Base-by-base conservation (phyloP, 1,284 basidiomycete species). In the Austroboletus novae-zelandiae region DNA sequence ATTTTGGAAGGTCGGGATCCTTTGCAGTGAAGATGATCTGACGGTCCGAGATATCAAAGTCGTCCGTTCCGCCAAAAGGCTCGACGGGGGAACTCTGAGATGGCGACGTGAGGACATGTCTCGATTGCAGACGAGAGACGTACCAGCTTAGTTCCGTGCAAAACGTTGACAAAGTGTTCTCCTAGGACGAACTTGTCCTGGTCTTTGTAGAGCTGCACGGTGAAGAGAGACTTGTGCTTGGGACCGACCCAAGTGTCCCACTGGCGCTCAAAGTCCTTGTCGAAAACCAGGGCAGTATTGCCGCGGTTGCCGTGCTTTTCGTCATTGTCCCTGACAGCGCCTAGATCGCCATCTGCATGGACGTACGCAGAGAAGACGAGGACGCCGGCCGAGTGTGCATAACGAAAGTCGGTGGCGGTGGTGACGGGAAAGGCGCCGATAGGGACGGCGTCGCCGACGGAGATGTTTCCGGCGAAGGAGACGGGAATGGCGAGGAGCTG, bases 221-320 rank as follows among this genome's bases (percentile, higher is more conserved):
- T 79, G 66, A 92, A 91, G 48, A 93, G 70, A 37, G 83, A 80
- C 23, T 80, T 71, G 48, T 77, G 78, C 63, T 91, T 94, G 9
- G 83, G 84, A 3, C 80, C 81, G 36, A 79, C 74, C 91, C 92
- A 96, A 5, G 81, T 85, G 69, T 95, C 93, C 94, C 94, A 97
- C 58, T 96, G 92, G 23, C 93, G 77, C 37, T 83, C 84, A 62
- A 81, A 91, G 2, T 80, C 77, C 43, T 78, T 72, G 57, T 96
- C 91, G 64, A 88, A 96, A 0, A 95, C 89, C 57, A 79, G 74
- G 2, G 89, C 92, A 1, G 79, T 78, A 55, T 83, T 80, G 4
- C 89, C 91, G 10, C 90, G 76, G 51, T 82, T 76, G 52, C 84
- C 83, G 73, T 83, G 91, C 43, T 72, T 76, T 57, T 85, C 74